Evolutionary conservation across 495 filamentous ascomycete genomes (phyloP).

Genomic region (Cladorrhinum samala): DNA sequence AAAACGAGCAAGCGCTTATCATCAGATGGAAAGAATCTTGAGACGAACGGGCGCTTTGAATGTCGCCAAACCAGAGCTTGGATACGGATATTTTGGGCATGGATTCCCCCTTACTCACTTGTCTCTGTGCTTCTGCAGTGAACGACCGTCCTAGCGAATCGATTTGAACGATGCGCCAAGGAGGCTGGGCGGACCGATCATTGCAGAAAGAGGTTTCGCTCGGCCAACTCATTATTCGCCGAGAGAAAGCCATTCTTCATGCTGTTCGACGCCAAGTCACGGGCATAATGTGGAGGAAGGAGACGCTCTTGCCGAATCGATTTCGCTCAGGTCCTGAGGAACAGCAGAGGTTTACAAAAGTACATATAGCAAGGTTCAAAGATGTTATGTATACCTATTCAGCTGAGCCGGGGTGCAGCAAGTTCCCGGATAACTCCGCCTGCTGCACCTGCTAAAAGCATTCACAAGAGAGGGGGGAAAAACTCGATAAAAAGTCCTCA

Average conservation of each 20-base stretch:
- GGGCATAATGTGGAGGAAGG: background rate
- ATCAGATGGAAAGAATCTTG: background rate
- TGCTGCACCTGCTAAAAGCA: background rate
- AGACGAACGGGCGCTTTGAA: slow-evolving; percentile 8
- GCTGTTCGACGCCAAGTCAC: background rate
- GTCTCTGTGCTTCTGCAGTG: background rate
- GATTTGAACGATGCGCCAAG: background rate
- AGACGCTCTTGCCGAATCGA: too few species aligned
- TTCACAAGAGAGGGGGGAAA: too few species aligned
- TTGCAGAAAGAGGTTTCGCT: background rate
- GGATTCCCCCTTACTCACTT: background rate
- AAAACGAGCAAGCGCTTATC: background rate
- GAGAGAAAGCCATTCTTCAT: background rate
- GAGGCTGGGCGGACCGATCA: slow-evolving; percentile 6
- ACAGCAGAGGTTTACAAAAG: too few species aligned
- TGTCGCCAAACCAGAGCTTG: background rate
- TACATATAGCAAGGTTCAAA: too few species aligned
- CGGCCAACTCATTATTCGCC: background rate
- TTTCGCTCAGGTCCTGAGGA: too few species aligned
- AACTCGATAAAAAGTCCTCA: background rate
- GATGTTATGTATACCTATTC: too few species aligned
- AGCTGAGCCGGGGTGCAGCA: background rate
- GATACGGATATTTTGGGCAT: background rate
- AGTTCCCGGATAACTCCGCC: too few species aligned
- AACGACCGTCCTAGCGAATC: background rate